Base-by-base conservation (phyloP, 1,139 yeast genomes). In the Lodderomyces theae region DNA sequence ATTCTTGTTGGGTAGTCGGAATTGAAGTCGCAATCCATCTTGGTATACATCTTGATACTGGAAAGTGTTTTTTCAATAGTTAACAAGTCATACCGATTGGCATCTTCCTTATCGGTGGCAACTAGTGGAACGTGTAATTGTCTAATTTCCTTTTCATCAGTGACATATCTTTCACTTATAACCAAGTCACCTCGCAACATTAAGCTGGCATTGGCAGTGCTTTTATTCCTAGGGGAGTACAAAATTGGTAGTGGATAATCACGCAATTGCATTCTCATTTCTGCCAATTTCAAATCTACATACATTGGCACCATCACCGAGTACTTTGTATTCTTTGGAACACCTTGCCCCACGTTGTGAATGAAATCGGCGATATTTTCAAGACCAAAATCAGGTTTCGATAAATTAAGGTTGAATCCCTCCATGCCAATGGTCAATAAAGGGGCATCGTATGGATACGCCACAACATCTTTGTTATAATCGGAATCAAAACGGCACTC, bases 11-110 rank as follows among this genome's bases (percentile, higher is more conserved):
- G 82, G 7, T 62, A 59, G 15, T 69, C 65, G 0, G 95, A 76
- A 42, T 72, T 69, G 32, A 86, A 71, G 12, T 67, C 69, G 45
- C 86, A 71, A 10, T 67, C 62, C 48, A 88, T 57, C 43, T 82
- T 82, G 0, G 89, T 76, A 54, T 69, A 87, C 42, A 86, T 63
- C 56, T 90, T 89, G 33, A 88, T 81, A 0, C 94, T 72, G 0
- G 95, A 77, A 36, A 90, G 67, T 0, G 97, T 84, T 47, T 92
- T 82, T 29, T 88, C 82, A 9, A 90, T 82, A 15, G 74, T 73
- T 31, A 89, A 58, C 2, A 82, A 71, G 51, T 83, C 83, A 45
- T 69, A 74, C 26, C 59, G 38, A 22, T 41, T 40, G 19, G 41
- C 34, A 13, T 26, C 25, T 9, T 24, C 17, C 28, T 29, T 37